Base-by-base conservation (phyloP, 805 yeast species). In the Tetrapisispora taiwanensis region DNA sequence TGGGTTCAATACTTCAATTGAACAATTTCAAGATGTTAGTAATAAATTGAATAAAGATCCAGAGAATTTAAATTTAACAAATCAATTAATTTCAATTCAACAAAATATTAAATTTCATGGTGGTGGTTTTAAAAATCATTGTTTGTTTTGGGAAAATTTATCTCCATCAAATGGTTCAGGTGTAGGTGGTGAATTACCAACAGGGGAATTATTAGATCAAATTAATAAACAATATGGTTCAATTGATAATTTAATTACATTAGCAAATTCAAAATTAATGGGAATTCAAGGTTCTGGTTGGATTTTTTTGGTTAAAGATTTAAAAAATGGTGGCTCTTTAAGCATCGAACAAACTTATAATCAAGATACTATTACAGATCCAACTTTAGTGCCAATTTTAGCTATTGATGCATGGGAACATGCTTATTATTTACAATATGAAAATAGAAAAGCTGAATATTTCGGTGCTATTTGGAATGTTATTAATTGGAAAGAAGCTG, bases 321-420 rank as follows among this genome's bases (percentile, higher is more conserved):
- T 76, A 60, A 80, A 74, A 49, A 79, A 79, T 54, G 85, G 84
- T 54, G 76, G 81, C 40, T 48, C 54, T 30, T 63, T 87, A 54
- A 94, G 84, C 52, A 82, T 87, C 45, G 81, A 85, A 45, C 84
- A 84, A 64, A 83, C 85, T 53, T 71, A 78, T 54, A 87, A 87
- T 73, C 96, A 87, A 69, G 95, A 87, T 67, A 84, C 92, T 15
- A 87, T 84, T 34, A 70, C 79, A 40, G 84, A 85, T 40, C 63
- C 76, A 9, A 35, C n/a, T 7, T 73, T 77, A 63, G 70, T 75
- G 39, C 95, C 95, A 37, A 68, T 88, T 57, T 74, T 88, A 45
- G 95, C 95, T 44, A 84, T 87, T 61, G 96, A 87, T 58, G 95
- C 95, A 48, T 87, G 96, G 96, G 96, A 87, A 69, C 96, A 87